These are phyloP conservation scores for Ceratorhiza oryzae-sativae DNA, from an alignment of 1,284 basidiomycete genomes.

Conservation along the genomic window DNA sequence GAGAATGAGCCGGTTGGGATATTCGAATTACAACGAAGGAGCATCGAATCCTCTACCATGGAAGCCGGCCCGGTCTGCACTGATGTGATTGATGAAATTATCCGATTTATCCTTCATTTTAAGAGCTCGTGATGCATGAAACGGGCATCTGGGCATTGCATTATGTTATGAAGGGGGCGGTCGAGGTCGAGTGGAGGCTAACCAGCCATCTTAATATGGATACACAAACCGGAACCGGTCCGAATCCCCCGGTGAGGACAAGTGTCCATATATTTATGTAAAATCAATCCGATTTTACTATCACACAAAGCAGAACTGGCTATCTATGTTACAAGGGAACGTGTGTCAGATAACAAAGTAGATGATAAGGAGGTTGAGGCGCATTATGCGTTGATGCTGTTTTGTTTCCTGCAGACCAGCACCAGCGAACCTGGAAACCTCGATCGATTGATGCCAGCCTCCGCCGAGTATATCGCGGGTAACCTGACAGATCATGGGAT, in stretches of 20 bases:
- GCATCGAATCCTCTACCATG: slow-evolving; percentile 1
- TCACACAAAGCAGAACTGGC: no score
- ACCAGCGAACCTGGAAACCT: no score
- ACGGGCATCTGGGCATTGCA: not conserved
- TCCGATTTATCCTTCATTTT: not conserved
- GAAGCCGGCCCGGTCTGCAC: not conserved
- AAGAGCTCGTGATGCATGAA: not conserved
- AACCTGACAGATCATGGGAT: no score
- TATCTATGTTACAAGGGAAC: no score
- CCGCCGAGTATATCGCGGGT: no score
- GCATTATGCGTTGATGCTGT: no score
- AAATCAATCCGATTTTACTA: no score
- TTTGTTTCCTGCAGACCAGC: no score
- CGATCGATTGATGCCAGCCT: no score
- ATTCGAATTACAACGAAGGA: slow-evolving; percentile 8
- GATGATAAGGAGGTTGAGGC: no score
- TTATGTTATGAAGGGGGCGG: not conserved
- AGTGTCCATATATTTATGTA: not conserved
- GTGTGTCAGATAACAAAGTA: no score
- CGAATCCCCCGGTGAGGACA: not conserved
- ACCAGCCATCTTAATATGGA: not conserved
- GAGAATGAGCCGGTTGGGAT: not conserved
- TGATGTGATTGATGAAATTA: not conserved
- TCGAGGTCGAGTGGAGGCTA: not conserved
- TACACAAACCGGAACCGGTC: not conserved